These are phyloP conservation scores for Patellifolia procumbens DNA, from an alignment of 179 eudicot genomes.

Conservation along the genomic window DNA sequence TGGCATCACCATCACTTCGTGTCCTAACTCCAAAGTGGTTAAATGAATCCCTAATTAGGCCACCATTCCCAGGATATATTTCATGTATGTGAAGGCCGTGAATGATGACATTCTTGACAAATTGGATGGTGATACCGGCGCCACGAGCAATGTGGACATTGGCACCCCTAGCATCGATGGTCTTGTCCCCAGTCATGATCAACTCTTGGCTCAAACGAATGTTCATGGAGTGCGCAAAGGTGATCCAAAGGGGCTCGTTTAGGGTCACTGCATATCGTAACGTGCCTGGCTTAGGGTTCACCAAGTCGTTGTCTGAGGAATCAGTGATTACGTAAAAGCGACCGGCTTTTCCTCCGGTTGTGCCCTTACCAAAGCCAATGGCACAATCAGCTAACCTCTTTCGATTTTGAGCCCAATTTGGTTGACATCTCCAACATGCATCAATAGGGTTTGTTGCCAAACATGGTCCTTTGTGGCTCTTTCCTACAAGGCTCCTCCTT, in stretches of 20 bases:
- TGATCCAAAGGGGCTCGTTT: conserved; percentile 48
- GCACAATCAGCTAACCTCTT: conserved; percentile 48
- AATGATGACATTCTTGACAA: conserved; percentile 52
- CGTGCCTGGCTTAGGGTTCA: conserved; percentile 50
- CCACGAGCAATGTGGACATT: conserved; percentile 52
- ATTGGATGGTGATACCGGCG: conserved; percentile 52
- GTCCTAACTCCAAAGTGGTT: conserved; percentile 48
- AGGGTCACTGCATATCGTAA: conserved; percentile 50
- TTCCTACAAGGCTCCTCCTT: conserved; percentile 28
- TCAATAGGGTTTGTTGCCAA: conserved; percentile 45
- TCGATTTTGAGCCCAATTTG: conserved; percentile 40
- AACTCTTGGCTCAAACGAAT: conserved; percentile 53
- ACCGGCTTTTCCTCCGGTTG: conserved; percentile 49
- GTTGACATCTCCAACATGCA: conserved; percentile 47
- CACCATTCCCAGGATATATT: conserved; percentile 40
- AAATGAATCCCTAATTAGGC: conserved; percentile 45
- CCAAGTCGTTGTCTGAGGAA: conserved; percentile 42
- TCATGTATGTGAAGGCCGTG: conserved; percentile 61
- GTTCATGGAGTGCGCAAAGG: conserved; percentile 39
- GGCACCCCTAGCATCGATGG: conserved; percentile 63
- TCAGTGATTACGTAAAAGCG: conserved; percentile 33
- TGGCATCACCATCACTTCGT: conserved; percentile 59
- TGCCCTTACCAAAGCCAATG: conserved; percentile 38
- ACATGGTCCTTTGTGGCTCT: conserved; percentile 33
- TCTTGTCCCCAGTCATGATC: conserved; percentile 53